Evolutionary conservation across 2,329 filamentous ascomycete genomes (phyloP), one percentile per base, ranked within the genome.

Genomic region (Fusarium anguioides): DNA sequence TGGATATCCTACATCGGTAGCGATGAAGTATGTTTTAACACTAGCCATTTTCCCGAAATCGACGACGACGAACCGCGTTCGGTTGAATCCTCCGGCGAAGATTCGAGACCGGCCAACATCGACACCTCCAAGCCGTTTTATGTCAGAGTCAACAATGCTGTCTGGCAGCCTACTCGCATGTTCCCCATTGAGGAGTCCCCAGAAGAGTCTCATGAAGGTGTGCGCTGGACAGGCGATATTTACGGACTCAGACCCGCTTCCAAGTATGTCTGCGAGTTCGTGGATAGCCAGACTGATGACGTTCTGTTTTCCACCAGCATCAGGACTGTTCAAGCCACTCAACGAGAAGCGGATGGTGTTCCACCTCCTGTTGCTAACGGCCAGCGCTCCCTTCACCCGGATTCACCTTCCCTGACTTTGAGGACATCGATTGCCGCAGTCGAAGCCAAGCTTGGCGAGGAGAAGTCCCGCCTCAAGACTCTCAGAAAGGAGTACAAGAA

Each of bases 1-100:
- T 94, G 91, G 91, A 91, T 94, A 74, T 91, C 89, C 62, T 91
- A 93, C 75, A 88, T 95, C 72, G 90, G 90, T 20, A 88, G 89
- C 75, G 91, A 92, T 72, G 90, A 93, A 77, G 87, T 94, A 66
- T 89, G 87, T 79, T 94, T 94, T 79, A 89, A 86, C 77, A 91
- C 90, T 20, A 91, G 89, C 77, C 83, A 86, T 75, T 91, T 91
- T 70, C 80, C 83, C 11, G 79, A 83, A 45, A 77, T 80, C 47
- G 78, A 78, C 60, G 77, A 81, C 72, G 72, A 73, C 12, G 66
- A 66, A 33, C 59, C 60, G 39, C 48, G 78, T 17, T 54, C 71
- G 8, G 61, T 70, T 26, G 66, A 66, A 24, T 59, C 63, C 63
- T 74, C 76, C 49, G 73, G 72, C 66, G 72, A 78, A 67, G 66